Percentiles rank a stretch among this genome's conserved stretches.
phyloP scores from a whole-genome alignment of 2,329 filamentous ascomycete genomes.

The Ophiostoma triangulosporum region DNA sequence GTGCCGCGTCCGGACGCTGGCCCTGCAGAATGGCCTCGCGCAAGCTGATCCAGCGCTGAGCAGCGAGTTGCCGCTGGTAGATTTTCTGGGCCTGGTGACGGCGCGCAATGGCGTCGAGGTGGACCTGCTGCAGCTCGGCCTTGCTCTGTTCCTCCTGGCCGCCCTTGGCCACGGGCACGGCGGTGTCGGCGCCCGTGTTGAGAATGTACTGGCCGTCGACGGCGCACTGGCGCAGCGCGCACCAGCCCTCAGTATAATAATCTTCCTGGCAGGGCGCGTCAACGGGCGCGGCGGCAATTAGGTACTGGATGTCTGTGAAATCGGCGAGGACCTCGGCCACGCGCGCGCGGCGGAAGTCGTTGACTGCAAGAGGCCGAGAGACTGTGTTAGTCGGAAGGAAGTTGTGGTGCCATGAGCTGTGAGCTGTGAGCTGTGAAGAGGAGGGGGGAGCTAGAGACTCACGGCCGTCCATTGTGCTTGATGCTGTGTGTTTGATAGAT shows the following conservation, averaged over 20 bases:
- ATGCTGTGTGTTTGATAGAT: too few species aligned
- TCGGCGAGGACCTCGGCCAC: conserved; percentile 50
- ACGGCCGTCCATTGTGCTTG: conserved; percentile 14
- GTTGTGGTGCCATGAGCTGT: too few species aligned
- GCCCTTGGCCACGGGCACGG: conserved; percentile 38
- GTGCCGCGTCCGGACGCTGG: conserved; percentile 30
- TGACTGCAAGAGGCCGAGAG: conserved; percentile 30
- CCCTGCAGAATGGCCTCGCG: conserved; percentile 40
- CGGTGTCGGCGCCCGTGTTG: conserved; percentile 49
- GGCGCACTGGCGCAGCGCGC: conserved; percentile 46
- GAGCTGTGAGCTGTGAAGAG: too few species aligned
- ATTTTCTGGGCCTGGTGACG: conserved; percentile 54
- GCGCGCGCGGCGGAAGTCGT: conserved; percentile 43
- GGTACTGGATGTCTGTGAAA: conserved; percentile 48
- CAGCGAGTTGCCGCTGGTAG: conserved; percentile 45
- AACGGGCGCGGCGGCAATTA: conserved; percentile 43
- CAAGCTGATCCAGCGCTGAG: conserved; percentile 44
- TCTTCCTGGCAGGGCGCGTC: conserved; percentile 43
- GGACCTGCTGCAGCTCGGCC: conserved; percentile 47
- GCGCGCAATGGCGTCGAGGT: conserved; percentile 46
- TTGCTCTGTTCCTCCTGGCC: conserved; percentile 46
- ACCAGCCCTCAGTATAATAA: conserved; percentile 51
- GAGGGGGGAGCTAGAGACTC: too few species aligned
- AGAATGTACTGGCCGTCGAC: conserved; percentile 51
- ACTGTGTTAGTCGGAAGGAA: neutral